These are phyloP conservation scores for Eudorina sp. DNA, from an alignment of 139 green algal genomes.

Conservation along the genomic window DNA sequence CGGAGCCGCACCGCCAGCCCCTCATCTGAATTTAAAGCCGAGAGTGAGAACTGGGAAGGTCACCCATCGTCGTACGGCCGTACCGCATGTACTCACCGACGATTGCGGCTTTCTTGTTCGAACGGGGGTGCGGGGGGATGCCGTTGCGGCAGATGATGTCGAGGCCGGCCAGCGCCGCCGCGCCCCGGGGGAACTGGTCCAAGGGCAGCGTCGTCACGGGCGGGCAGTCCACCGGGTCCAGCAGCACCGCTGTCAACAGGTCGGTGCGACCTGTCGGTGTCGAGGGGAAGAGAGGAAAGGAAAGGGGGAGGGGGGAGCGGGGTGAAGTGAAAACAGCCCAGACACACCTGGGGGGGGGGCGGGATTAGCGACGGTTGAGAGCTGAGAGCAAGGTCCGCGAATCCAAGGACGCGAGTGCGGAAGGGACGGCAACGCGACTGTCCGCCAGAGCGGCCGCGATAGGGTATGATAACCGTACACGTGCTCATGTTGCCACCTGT, in stretches of 20 bases:
- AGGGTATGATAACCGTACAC: not conserved
- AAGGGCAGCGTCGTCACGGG: too few species aligned
- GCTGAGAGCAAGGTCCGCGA: not conserved
- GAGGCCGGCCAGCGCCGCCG: not conserved
- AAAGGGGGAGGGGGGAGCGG: too few species aligned
- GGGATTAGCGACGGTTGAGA: not conserved
- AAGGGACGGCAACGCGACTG: not conserved
- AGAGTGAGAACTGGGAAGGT: not conserved
- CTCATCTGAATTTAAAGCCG: not conserved
- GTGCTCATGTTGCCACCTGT: not conserved
- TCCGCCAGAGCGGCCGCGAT: too few species aligned
- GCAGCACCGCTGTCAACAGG: not conserved
- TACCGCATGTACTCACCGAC: not conserved
- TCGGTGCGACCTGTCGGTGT: not conserved
- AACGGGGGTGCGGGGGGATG: not conserved
- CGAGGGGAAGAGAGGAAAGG: not conserved
- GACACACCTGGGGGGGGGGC: not conserved
- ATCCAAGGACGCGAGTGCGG: not conserved
- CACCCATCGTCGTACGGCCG: not conserved
- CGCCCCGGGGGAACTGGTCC: not conserved
- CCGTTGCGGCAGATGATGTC: not conserved
- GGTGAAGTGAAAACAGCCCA: too few species aligned
- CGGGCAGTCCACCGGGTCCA: slow-evolving; percentile 13
- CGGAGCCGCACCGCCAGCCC: too few species aligned
- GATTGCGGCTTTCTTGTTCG: not conserved